A percentile compares a stretch with the other conserved stretches of the same genome.
phyloP scores from a whole-genome alignment of 1,284 basidiomycete species.

The Ceratobasidium sp. region DNA sequence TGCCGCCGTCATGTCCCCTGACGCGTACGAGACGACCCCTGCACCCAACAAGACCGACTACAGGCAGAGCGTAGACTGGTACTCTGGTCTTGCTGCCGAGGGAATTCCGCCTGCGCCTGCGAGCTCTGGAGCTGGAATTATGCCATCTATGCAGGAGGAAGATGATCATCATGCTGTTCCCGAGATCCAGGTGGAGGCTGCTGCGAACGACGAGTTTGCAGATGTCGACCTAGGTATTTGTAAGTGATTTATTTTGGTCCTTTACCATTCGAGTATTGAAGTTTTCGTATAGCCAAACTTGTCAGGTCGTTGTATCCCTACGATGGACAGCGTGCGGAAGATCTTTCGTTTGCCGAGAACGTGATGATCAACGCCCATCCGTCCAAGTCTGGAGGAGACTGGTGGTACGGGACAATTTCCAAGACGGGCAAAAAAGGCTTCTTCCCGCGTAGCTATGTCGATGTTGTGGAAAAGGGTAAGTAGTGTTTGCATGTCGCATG shows the following conservation, averaged over 20 bases:
- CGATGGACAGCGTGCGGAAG: slow-evolving; percentile 85
- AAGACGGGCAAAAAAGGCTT: slow-evolving; percentile 78
- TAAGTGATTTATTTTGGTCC: slow-evolving; percentile 50
- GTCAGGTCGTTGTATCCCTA: slow-evolving; percentile 85
- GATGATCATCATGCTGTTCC: slow-evolving; percentile 56
- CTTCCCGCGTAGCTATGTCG: slow-evolving; percentile 91
- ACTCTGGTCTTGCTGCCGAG: slow-evolving; percentile 85
- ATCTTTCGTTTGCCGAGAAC: slow-evolving; percentile 87
- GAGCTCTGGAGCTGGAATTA: slow-evolving; percentile 9
- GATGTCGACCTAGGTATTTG: slow-evolving; percentile 79
- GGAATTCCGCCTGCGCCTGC: slow-evolving; percentile 45
- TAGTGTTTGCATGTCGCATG: slow-evolving; percentile 22
- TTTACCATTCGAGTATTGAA: too few species aligned
- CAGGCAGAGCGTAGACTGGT: slow-evolving; percentile 91
- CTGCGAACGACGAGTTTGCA: slow-evolving; percentile 63
- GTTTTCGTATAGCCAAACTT: slow-evolving; percentile 61
- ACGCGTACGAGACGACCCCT: slow-evolving; percentile 17
- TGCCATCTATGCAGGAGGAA: slow-evolving; percentile 58
- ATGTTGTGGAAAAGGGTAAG: slow-evolving; percentile 72
- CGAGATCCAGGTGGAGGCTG: slow-evolving; percentile 60
- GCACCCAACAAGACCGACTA: slow-evolving; percentile 54
- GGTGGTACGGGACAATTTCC: slow-evolving; percentile 90
- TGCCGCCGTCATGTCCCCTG: slow-evolving; percentile 34
- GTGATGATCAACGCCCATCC: slow-evolving; percentile 81
- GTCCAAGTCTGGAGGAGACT: slow-evolving; percentile 82